A percentile compares a stretch with the other conserved stretches of the same genome.
Evolutionary conservation across 768 basidiomycete species (phyloP).

Genomic region (Phaffia tasmanica): DNA sequence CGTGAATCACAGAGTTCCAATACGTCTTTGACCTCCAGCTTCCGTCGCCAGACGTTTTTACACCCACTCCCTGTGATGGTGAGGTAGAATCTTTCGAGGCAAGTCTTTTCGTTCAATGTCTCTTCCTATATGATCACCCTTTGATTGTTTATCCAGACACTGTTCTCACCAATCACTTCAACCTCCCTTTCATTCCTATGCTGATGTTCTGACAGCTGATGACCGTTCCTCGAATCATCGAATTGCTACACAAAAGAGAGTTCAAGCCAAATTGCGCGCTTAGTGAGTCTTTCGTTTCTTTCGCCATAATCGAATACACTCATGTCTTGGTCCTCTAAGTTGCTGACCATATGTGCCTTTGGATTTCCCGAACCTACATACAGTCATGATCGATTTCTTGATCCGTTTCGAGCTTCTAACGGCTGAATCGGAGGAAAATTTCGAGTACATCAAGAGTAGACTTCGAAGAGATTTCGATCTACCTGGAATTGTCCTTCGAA

Average conservation of each 20-base stretch:
- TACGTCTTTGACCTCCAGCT: constrained; percentile 74
- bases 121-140: not conserved
- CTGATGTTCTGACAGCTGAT: constrained; percentile 47
- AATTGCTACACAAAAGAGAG: constrained; percentile 53
- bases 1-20: constrained; percentile 26
- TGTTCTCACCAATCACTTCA: not conserved
- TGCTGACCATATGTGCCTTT: not conserved
- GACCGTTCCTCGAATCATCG: constrained; percentile 51
- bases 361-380: not conserved
- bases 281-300: constrained; percentile 42
- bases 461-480: constrained; percentile 53
- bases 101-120: constrained; percentile 26
- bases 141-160: not conserved
- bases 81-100: constrained; percentile 93
- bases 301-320: not conserved
- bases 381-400: constrained; percentile 80
- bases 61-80: constrained; percentile 69
- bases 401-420: constrained; percentile 76
- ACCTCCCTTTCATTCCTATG: not conserved
- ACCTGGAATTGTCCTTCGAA: constrained; percentile 10
- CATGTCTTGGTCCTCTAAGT: not conserved
- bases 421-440: constrained; percentile 75
- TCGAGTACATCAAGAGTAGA: constrained; percentile 60
- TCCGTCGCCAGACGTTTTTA: constrained; percentile 47
- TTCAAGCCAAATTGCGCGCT: constrained; percentile 92